Evolutionary conservation across 2,329 filamentous ascomycete genomes (phyloP).

Genomic region (Fusarium sp.): DNA sequence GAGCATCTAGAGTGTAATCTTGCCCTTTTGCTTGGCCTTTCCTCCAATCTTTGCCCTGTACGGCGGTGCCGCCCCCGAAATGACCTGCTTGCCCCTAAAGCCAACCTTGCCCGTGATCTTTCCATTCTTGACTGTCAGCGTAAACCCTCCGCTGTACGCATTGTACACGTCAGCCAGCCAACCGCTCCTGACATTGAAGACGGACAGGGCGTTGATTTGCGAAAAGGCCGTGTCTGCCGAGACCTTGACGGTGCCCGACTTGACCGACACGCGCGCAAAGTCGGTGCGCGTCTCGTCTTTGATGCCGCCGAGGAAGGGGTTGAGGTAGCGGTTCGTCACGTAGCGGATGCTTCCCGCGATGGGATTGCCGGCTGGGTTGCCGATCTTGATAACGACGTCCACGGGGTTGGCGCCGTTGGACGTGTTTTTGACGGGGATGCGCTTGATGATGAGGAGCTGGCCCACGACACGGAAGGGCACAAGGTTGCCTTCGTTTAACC

Average conservation of each 20-base stretch:
- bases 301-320: constrained; percentile 14
- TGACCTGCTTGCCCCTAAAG: background rate
- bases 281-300: constrained; percentile 7
- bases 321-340: constrained; percentile 23
- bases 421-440: constrained; percentile 2
- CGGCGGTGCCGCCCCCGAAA: constrained; percentile 8
- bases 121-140: constrained; percentile 12
- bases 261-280: constrained; percentile 18
- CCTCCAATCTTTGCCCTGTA: constrained; percentile 15
- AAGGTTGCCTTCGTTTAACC: constrained; percentile 12
- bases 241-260: constrained; percentile 9
- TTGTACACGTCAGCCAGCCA: constrained; percentile 10
- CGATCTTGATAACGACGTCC: constrained; percentile 20
- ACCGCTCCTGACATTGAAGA: constrained; percentile 18
- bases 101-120: constrained; percentile 15
- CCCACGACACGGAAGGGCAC: constrained; percentile 10
- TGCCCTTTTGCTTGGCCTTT: constrained; percentile 17
- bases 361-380: constrained; percentile 13
- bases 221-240: constrained; percentile 9
- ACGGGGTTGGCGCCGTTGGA: constrained; percentile 18
- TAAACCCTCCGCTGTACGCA: constrained; percentile 11
- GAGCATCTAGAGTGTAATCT: background rate
- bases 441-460: constrained; percentile 11
- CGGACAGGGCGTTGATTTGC: constrained; percentile 3
- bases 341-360: constrained; percentile 25